Percentiles rank a stretch among this genome's conserved stretches.
These are phyloP conservation scores for Diaporthe destruens DNA, from an alignment of 2,329 filamentous ascomycete genomes.

Conservation along the genomic window DNA sequence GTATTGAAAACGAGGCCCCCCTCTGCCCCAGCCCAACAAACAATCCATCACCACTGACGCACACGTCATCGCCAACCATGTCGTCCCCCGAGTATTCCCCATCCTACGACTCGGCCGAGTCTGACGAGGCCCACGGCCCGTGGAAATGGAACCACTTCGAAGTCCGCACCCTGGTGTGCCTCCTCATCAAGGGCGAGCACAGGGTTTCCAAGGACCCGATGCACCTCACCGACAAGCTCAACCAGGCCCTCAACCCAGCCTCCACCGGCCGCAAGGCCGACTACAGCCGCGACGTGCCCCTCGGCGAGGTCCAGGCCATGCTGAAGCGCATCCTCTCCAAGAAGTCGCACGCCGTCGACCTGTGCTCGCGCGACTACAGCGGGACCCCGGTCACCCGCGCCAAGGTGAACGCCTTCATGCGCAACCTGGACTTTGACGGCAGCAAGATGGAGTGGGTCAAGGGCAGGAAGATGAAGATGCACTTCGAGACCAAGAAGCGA, in stretches of 20 bases:
- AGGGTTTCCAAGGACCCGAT: slow-evolving; percentile 10
- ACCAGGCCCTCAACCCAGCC: slow-evolving; percentile 39
- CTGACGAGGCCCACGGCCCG: not conserved
- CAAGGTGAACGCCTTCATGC: slow-evolving; percentile 38
- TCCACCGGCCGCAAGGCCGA: not conserved
- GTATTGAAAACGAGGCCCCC: too few species aligned
- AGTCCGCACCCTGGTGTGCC: slow-evolving; percentile 38
- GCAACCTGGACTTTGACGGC: slow-evolving; percentile 34
- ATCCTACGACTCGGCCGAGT: slow-evolving; percentile 22
- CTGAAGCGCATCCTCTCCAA: slow-evolving; percentile 38
- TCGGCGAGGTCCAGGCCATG: slow-evolving; percentile 33
- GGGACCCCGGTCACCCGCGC: slow-evolving; percentile 17
- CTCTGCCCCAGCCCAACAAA: not conserved
- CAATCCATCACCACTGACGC: not conserved
- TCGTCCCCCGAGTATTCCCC: slow-evolving; percentile 4
- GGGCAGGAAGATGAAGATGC: not conserved
- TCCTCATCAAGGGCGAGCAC: slow-evolving; percentile 40
- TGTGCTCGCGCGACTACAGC: slow-evolving; percentile 6
- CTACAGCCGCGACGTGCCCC: slow-evolving; percentile 38
- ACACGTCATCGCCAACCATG: not conserved
- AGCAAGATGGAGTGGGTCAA: slow-evolving; percentile 29
- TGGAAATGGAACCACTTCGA: slow-evolving; percentile 39
- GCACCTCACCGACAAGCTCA: slow-evolving; percentile 38
- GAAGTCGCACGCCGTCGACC: slow-evolving; percentile 38
- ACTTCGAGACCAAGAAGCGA: slow-evolving; percentile 16